A percentile compares a stretch with the other conserved stretches of the same genome.
Conservation (phyloP, 163 green algal species). For the Prototheca cutis region DNA sequence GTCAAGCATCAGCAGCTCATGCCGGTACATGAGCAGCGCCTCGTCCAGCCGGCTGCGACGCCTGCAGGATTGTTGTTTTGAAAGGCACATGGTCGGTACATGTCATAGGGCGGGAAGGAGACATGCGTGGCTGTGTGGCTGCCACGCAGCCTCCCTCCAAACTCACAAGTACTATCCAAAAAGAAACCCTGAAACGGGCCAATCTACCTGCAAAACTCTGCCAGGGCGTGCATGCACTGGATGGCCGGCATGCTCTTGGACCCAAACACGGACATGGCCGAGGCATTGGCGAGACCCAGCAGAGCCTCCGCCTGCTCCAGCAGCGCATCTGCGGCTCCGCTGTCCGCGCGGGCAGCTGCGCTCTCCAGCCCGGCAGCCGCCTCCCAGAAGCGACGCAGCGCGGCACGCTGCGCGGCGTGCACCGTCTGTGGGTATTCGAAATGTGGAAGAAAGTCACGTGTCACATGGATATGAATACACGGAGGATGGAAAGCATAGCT, state of each 20-base stretch:
- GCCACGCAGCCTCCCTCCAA: too few relatives aligned
- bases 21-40: not conserved
- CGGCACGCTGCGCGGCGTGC: not conserved
- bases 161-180: too few relatives aligned
- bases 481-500: too few relatives aligned
- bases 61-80: too few relatives aligned
- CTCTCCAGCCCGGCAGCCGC: not conserved
- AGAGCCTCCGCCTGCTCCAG: not conserved
- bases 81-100: too few relatives aligned
- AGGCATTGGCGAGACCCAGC: not conserved
- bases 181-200: too few relatives aligned
- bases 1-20: not conserved
- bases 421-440: not conserved
- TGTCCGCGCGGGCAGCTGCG: not conserved
- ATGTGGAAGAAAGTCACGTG: not conserved
- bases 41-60: not conserved
- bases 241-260: not conserved
- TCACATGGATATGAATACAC: too few relatives aligned
- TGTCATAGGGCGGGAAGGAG: too few relatives aligned
- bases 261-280: not conserved
- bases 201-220: too few relatives aligned
- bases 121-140: too few relatives aligned
- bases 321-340: too few relatives aligned
- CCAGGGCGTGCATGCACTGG: not conserved
- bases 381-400: not conserved